Base-by-base conservation (phyloP, 2,329 filamentous ascomycete species). In the Fusarium brachygibbosum region DNA sequence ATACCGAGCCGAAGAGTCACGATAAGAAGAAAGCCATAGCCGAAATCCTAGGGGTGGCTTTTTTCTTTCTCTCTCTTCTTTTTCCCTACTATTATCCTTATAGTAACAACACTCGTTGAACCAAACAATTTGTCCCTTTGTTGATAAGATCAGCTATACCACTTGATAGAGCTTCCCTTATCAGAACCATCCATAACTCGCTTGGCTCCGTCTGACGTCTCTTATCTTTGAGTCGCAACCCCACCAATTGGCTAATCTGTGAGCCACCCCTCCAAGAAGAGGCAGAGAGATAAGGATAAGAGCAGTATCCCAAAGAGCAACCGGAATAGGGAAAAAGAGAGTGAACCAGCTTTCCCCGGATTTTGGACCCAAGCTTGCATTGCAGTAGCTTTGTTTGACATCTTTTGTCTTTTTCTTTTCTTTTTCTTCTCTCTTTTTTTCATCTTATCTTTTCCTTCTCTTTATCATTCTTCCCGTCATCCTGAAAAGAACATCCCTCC, bases 221-320 rank as follows among this genome's bases (percentile, higher is more conserved):
- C 61, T 75, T 74, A 74, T 74, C 72, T 65, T 48, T 64, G 34
- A 44, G 46, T 53, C 23, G n/a, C 54, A 54, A 68, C 72, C 70
- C 72, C 72, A 71, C 72, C 72, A 74, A 65, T 65, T 56, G 60
- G 40, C 44, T 28, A 44, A 65, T 66, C 60, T 56, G 34, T 40
- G n/a, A 44, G 34, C 52, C 40, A 45, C 61, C 54, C 58, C 46
- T 57, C 56, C 49, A 59, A 44, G 38, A 32, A 6, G 62, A 49
- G 7, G 34, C 31, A 71, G 54, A 74, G 72, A 75, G 74, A 74
- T 51, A 74, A 54, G 65, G 46, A 68, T 64, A 68, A 66, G 49
- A 59, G 51, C 21, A 58, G 31, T 40, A 45, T 53, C 62, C 42
- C 42, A 46, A 40, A 23, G 42, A 67, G 28, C 14, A 50, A 23